phyloP scores from a whole-genome alignment of 2,329 filamentous ascomycete genomes.

The Beauveria scarabaeidicola region DNA sequence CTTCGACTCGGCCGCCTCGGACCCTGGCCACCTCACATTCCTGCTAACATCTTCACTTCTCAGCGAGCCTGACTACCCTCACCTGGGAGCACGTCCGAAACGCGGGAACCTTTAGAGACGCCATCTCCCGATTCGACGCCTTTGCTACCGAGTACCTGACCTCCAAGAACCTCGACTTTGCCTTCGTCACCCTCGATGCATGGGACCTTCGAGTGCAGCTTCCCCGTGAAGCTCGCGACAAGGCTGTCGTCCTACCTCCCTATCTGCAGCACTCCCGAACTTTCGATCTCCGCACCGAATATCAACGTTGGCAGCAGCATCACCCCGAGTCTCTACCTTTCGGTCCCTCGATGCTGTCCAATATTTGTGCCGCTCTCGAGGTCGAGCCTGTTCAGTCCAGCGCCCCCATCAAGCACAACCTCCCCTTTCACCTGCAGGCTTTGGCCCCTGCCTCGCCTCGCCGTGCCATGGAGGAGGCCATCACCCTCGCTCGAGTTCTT shows the following conservation, averaged over 20 bases:
- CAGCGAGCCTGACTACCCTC: conserved; percentile 92
- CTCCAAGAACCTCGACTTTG: conserved; percentile 88
- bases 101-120: conserved; percentile 94
- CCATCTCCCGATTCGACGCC: conserved; percentile 86
- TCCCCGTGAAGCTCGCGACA: conserved; percentile 94
- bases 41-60: conserved; percentile 15
- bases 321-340: conserved; percentile 96
- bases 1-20: neutral
- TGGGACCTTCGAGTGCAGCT: conserved; percentile 98
- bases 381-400: conserved; percentile 97
- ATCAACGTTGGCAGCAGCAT: conserved; percentile 97
- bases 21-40: neutral
- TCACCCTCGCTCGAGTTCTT: conserved; percentile 87
- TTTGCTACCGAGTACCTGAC: conserved; percentile 90
- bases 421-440: conserved; percentile 95
- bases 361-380: conserved; percentile 96
- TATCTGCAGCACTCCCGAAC: conserved; percentile 97
- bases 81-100: conserved; percentile 99
- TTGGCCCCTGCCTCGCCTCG: conserved; percentile 90
- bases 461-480: conserved; percentile 93
- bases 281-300: conserved; percentile 94
- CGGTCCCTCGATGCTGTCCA: conserved; percentile 87
- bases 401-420: conserved; percentile 96
- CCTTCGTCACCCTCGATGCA: conserved; percentile 95
- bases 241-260: conserved; percentile 89